Evolutionary conservation across 768 basidiomycete species (phyloP), one percentile per base, ranked within the genome.

Genomic region (Psilocybe tampanensis): DNA sequence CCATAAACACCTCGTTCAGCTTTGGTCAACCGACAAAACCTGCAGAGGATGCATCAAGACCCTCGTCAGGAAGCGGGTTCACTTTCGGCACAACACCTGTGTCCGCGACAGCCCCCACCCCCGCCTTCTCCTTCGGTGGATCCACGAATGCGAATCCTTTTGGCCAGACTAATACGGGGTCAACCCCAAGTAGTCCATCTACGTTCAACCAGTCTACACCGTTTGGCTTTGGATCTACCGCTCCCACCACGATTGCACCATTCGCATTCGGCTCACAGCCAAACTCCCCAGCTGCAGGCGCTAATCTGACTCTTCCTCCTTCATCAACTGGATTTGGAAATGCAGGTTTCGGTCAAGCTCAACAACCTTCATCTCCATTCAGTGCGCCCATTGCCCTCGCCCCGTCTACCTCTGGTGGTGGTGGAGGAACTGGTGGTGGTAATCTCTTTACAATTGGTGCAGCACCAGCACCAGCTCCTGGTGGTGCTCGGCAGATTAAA

Each of bases 371-470:
- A 5, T 78, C 77, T 34, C 77, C 80, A 8, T 86, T 85, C 59
- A 73, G 76, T 63, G 72, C 74, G 4, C 71, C 76, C 7, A 66
- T 73, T 24, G 65, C 70, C 26, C 55, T 74, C 42, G 71, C 74
- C 1, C 68, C 72, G 18, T 71, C 73, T 13, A 65, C 78, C 9
- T 67, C 78, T 2, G 66, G 75, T 21, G 75, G 66, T 24, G 74
- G 76, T 4, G 75, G 67, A 26, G 74, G 76, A 17, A 23, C 47
- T 2, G 64, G 75, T 32, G 74, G 64, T 18, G 74, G 74, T 8
- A 70, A 72, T 7, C 58, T 87, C 33, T 87, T 87, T 64, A 87
- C 85, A 12, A 86, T 87, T 52, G 86, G 86, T 26, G 75, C 86
- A 45, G 78, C 81, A 1, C 80, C 86, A 22, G 70, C 76, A 3